Evolutionary conservation across 108 stramenopile species (phyloP).

Genomic region (Bacterosira constricta): DNA sequence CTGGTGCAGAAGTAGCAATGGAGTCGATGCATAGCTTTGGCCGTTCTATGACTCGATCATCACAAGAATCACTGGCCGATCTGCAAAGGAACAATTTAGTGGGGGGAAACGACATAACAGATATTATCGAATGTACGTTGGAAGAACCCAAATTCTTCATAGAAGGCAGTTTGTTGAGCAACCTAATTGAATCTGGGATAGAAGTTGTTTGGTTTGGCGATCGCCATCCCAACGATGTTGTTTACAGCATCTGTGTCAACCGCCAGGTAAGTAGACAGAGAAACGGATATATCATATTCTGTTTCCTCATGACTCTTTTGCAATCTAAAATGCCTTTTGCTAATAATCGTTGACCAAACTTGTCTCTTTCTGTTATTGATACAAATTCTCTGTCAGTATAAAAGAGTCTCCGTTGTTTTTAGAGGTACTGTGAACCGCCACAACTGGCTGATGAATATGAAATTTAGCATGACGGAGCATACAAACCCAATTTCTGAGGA

Average conservation of each 20-base stretch:
- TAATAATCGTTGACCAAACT: no score
- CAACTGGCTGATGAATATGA: slow-evolving; percentile 23
- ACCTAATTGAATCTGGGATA: slow-evolving; percentile 17
- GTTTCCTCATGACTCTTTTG: no score
- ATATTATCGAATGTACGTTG: neutral
- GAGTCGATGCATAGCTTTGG: no score
- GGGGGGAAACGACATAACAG: neutral
- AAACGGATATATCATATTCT: no score
- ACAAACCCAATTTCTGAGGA: slow-evolving; percentile 13
- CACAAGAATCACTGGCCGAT: no score
- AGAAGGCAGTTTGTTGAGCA: neutral
- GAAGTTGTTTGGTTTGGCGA: slow-evolving; percentile 25
- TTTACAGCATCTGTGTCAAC: slow-evolving; percentile 9
- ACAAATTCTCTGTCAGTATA: no score
- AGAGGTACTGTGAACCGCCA: slow-evolving; percentile 16
- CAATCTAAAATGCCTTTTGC: no score
- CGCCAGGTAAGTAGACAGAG: no score
- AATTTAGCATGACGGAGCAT: slow-evolving; percentile 13
- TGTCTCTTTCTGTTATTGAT: no score
- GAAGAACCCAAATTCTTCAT: neutral
- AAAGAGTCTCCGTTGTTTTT: slow-evolving; percentile 17
- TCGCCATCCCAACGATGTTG: slow-evolving; percentile 15
- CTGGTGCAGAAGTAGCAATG: no score
- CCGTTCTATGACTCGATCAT: no score
- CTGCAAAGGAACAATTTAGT: neutral